Evolutionary conservation across 768 basidiomycete species (phyloP).

Genomic region (Pleurotus citrinopileatus): DNA sequence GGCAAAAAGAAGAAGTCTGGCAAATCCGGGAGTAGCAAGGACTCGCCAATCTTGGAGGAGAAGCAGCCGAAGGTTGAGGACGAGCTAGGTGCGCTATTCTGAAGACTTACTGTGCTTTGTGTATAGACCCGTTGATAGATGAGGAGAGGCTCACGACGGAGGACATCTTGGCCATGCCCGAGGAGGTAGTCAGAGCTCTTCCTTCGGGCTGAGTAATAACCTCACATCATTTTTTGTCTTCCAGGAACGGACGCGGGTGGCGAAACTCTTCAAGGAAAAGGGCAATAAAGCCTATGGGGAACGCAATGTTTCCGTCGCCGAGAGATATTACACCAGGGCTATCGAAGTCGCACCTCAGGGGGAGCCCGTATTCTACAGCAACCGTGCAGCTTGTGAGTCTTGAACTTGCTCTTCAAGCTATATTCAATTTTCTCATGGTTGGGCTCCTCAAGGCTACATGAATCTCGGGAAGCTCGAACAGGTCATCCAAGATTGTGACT

Average conservation of each 20-base stretch:
- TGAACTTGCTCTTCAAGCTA: not conserved
- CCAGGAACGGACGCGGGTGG: constrained; percentile 64
- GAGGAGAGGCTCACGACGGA: constrained; percentile 49
- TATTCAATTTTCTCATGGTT: too few species aligned
- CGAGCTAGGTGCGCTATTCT: constrained; percentile 23
- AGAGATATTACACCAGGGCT: constrained; percentile 68
- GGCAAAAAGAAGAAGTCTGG: constrained; percentile 56
- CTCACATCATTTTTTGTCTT: constrained; percentile 9
- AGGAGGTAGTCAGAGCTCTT: constrained; percentile 43
- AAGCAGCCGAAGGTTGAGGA: constrained; percentile 37
- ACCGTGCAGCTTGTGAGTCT: constrained; percentile 89
- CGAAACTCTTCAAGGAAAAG: constrained; percentile 63
- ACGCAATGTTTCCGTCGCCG: constrained; percentile 57
- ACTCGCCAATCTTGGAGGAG: constrained; percentile 84
- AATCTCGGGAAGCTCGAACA: constrained; percentile 81
- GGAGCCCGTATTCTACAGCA: constrained; percentile 94
- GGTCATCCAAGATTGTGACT: constrained; percentile 86
- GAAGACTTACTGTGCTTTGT: constrained; percentile 8
- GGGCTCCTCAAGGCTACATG: constrained; percentile 65
- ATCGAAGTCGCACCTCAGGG: constrained; percentile 72
- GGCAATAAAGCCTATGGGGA: constrained; percentile 71
- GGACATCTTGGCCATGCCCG: constrained; percentile 54
- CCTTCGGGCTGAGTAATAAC: not conserved
- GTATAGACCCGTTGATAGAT: constrained; percentile 20
- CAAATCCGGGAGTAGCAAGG: constrained; percentile 41